These are phyloP conservation scores for Xylaria acuta DNA, from an alignment of 495 filamentous ascomycete genomes.

Conservation along the genomic window DNA sequence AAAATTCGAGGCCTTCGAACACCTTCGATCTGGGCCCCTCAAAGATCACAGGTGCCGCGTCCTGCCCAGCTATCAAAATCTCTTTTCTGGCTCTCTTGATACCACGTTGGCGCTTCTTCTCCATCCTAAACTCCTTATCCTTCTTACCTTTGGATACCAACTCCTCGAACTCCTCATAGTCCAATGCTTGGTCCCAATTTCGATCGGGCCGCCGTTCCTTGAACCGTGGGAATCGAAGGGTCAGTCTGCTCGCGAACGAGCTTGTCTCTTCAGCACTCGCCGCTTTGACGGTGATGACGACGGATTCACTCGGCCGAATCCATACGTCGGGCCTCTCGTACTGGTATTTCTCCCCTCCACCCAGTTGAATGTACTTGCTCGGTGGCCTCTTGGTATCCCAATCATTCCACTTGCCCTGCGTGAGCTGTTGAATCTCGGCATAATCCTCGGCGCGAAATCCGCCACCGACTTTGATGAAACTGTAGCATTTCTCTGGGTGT, in stretches of 20 bases:
- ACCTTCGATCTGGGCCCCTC: conserved; percentile 53
- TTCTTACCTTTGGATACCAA: conserved; percentile 73
- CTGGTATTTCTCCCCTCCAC: conserved; percentile 71
- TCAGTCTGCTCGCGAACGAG: conserved; percentile 76
- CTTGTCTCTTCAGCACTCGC: conserved; percentile 76
- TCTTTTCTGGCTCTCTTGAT: conserved; percentile 71
- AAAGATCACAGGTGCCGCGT: conserved; percentile 56
- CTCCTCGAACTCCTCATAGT: conserved; percentile 75
- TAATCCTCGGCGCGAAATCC: conserved; percentile 89
- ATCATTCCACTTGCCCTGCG: conserved; percentile 87
- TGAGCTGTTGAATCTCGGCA: conserved; percentile 77
- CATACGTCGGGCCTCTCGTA: conserved; percentile 87
- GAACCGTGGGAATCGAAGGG: conserved; percentile 91
- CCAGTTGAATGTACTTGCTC: conserved; percentile 79
- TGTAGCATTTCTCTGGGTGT: conserved; percentile 78
- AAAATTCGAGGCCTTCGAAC: conserved; percentile 83
- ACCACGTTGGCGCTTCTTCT: conserved; percentile 69
- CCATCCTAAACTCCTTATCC: conserved; percentile 80
- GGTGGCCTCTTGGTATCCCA: conserved; percentile 87
- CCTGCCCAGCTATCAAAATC: conserved; percentile 74
- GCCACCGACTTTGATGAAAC: conserved; percentile 95
- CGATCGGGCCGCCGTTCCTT: conserved; percentile 82
- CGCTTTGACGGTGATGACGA: conserved; percentile 91
- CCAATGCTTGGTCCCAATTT: conserved; percentile 80
- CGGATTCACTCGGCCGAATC: conserved; percentile 87